These are phyloP conservation scores for Pythium vanterpoolii DNA, from an alignment of 352 stramenopile genomes.

Conservation along the genomic window DNA sequence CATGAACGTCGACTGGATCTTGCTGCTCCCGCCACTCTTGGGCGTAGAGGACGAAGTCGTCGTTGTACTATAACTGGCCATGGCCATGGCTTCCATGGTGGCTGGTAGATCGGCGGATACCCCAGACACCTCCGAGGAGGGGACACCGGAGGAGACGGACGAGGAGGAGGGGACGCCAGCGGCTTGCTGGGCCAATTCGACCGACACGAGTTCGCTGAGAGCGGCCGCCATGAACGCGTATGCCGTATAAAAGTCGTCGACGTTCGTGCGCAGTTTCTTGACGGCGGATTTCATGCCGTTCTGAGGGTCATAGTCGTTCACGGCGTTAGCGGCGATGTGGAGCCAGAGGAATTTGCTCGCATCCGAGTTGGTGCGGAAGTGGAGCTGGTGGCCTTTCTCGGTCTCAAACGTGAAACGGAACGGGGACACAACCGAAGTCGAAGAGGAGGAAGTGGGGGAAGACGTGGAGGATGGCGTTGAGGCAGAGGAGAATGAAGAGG, in stretches of 20 bases:
- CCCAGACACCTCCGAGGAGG: neutral
- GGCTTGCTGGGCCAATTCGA: constrained; percentile 28
- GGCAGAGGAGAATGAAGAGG: constrained; percentile 1
- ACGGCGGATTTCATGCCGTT: constrained; percentile 29
- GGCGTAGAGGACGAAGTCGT: constrained; percentile 6
- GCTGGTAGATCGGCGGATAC: neutral
- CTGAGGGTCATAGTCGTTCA: constrained; percentile 45
- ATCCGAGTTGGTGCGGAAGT: constrained; percentile 83
- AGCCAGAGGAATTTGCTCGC: constrained; percentile 81
- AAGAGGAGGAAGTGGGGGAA: constrained; percentile 1
- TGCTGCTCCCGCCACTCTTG: constrained; percentile 38
- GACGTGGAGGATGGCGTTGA: neutral
- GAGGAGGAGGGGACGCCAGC: neutral
- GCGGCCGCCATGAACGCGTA: constrained; percentile 75
- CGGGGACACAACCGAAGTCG: constrained; percentile 22
- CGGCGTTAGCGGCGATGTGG: constrained; percentile 62
- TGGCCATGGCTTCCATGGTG: constrained; percentile 6
- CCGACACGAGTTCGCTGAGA: constrained; percentile 50
- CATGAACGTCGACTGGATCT: constrained; percentile 42
- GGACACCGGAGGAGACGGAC: neutral
- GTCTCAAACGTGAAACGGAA: constrained; percentile 84
- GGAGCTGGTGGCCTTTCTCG: constrained; percentile 79
- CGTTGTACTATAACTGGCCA: no score
- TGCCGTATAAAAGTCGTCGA: constrained; percentile 70
- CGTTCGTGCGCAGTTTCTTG: constrained; percentile 38